Evolutionary conservation across 2,329 filamentous ascomycete species (phyloP), one percentile per base, ranked within the genome.

Genomic region (Akanthomyces dipterigenus): DNA sequence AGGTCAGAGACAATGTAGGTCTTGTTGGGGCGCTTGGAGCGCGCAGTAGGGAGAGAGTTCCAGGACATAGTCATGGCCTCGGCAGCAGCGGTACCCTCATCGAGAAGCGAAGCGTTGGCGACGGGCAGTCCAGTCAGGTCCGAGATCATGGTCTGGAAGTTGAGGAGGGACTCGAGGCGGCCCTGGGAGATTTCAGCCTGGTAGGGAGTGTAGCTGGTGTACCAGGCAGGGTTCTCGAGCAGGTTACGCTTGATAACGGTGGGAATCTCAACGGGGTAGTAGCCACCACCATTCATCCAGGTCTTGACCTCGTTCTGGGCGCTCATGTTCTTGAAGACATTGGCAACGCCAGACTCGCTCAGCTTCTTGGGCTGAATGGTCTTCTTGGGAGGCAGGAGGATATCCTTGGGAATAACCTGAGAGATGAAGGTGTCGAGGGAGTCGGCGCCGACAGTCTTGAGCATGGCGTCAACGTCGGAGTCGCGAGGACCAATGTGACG

Each of bases 181-280:
- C 93, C 93, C 77, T 98, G 93, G 73, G 92, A 96, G 78, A 98
- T 96, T 77, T 98, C 93, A 2, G 93, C 89, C 78, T 98, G 93
- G 76, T 97, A 98, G 18, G 93, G 93, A 0, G 93, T 97, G 75
- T 98, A 97, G 77, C 92, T 96, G 45, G 93, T 98, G 75, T 98
- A 98, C 93, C 93, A 98, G 11, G 88, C 92, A 5, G 93, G 93
- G 73, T 89, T 93, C 80, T 98, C 92, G 62, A 98, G 79, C 5
- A 98, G 83, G 72, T 97, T 97, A 67, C 93, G 84, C 80, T 95
- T 91, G 73, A 98, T 96, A 62, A 97, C 93, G 61, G 91, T 85
- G 5, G 93, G 93, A 1, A 90, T 88, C 67, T 88, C 83, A n/a
- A 91, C 93, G 40, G 86, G 88, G 66, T 93, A 91, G 80, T 97